Base-by-base conservation (phyloP, 306 rosid species). In the Hippophae gyantsensis region DNA sequence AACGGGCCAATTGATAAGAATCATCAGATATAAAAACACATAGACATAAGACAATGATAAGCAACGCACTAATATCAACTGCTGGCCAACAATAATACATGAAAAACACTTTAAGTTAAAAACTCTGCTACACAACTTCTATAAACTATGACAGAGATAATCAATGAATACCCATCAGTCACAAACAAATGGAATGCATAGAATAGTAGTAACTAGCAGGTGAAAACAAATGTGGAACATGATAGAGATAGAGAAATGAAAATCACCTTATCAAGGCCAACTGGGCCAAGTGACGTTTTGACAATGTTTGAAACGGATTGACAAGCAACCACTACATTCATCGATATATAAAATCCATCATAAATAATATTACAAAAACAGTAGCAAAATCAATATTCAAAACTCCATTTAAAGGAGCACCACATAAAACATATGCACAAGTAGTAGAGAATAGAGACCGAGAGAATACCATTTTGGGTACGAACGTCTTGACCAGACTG, bases 401-500 rank as follows among this genome's bases (percentile, higher is more conserved):
- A 6, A 5, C 38, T 32, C 38, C 38, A 2, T 32, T 32, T 32
- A 32, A 32, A 32, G 38, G 38, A 32, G 0, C 38, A 18, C 38
- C 38, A 32, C 38, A 32, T 32, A 32, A 18, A 47, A 6, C 26
- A 2, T n/a, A 13, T 7, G 9, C 7, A 18, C 13, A 61, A 14
- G 1, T 9, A 40, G 7, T 7, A 49, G 18, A 7, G 32, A 47
- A 57, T 63, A n/a, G 38, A 58, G 61, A 40, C 40, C 57, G 52
- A 56, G 60, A 42, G 48, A 56, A 44, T 52, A 90, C 97, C 97
- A 46, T 93, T 93, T 73, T 93, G 99, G 0, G 99, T 93, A 61
- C 95, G 97, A 62, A 93, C 95, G 76, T 93, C 97, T 57, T 88
- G 95, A 13, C 99, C 97, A 41, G 78, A 78, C 56, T 93, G 99